phyloP scores from a whole-genome alignment of 371 early-diverging fungal species.

The Entomophthora muscae region DNA sequence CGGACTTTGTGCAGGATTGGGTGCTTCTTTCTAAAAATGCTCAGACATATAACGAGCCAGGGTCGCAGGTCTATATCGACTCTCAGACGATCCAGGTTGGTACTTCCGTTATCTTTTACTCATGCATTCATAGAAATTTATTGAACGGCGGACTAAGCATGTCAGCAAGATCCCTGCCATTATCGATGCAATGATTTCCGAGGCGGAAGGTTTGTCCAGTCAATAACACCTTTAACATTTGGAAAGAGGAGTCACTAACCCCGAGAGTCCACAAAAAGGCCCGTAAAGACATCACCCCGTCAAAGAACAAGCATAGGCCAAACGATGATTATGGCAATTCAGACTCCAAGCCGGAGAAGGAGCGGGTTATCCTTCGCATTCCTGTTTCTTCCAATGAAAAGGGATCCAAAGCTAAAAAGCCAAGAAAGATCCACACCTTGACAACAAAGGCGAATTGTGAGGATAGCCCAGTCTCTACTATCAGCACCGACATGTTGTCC shows the following conservation, averaged over 20 bases:
- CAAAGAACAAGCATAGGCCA: background rate
- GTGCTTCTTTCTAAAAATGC: constrained; percentile 61
- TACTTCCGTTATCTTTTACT: background rate
- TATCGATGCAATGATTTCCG: background rate
- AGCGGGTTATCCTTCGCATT: background rate
- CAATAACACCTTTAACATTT: too few species aligned
- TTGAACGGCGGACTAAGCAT: background rate
- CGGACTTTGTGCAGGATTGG: constrained; percentile 41
- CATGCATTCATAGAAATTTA: background rate
- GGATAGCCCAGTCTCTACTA: background rate
- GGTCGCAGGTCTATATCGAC: constrained; percentile 56
- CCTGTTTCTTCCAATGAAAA: background rate
- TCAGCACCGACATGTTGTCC: background rate
- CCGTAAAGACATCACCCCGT: background rate
- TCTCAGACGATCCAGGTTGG: constrained; percentile 38
- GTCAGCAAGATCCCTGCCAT: background rate
- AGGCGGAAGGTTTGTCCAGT: background rate
- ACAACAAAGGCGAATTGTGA: background rate
- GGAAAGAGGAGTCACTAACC: too few species aligned
- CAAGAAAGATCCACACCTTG: background rate
- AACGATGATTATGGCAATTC: background rate
- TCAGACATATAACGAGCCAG: constrained; percentile 54
- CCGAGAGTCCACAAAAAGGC: too few species aligned
- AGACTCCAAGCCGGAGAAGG: background rate
- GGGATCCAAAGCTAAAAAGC: background rate